Base-by-base conservation (phyloP, 2,329 filamentous ascomycete species). In the Sporothrix dimorphospora region DNA sequence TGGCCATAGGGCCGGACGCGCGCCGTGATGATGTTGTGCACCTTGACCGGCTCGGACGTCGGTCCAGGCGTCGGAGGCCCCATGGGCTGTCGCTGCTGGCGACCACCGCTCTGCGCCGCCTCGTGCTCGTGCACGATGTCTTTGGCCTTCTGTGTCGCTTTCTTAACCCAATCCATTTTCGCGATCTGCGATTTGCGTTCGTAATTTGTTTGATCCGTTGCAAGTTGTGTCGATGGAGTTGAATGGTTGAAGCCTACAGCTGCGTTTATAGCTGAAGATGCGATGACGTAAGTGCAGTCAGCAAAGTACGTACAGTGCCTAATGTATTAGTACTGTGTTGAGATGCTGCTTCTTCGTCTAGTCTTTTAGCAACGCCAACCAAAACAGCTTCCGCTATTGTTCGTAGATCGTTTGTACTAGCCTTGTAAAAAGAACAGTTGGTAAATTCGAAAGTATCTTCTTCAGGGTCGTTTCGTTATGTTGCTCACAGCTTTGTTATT, bases 161-260 rank as follows among this genome's bases (percentile, higher is more conserved):
- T 72, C 42, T 74, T 74, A 14, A 74, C 16, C 65, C 71, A 74
- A 30, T 71, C 73, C 73, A 74, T 74, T 2, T 42, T 24, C 34
- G 11, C 34, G 11, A 2, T 40, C 19, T n/a, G 2, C 21, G 55
- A n/a, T 3, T 49, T 49, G 6, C 16, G 4, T 49, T 19, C 8
- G 19, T n/a, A 3, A 19, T 8, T 24, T 49, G 40, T 30, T 30
- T n/a, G 24, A 19, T 47, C 19, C 30, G 19, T 49, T 38, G 27
- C 27, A n/a, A 8, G 19, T 19, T 49, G 4, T 8, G 55, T 51
- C 34, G 40, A 30, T 9, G 9, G 27, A 53, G 40, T 14, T 51
- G 45, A 51, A 38, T 55, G 47, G 30, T 21, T 19, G 30, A 12
- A 21, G 30, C 30, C 7, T 59, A 7, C 16, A 30, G 30, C 19